Evolutionary conservation across 1,139 yeast genomes (phyloP), one percentile per base, ranked within the genome.

Genomic region (Citeromyces siamensis): DNA sequence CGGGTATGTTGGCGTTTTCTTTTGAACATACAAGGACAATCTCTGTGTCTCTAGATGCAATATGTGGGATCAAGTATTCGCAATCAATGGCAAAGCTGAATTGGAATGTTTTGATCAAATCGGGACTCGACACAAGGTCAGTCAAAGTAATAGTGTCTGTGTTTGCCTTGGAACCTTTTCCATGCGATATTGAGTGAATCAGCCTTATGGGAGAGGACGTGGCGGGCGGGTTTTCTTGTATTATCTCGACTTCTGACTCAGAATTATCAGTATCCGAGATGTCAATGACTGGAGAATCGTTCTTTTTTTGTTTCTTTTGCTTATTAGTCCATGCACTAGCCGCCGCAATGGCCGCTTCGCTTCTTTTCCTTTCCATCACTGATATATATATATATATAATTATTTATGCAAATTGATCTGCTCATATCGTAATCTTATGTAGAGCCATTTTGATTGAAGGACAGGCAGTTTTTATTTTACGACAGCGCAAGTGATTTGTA

Each of bases 21-120:
- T 26, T 14, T 6, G 31, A 26, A 17, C 31, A 26, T 17, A 26
- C 31, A 6, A 26, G 31, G 16, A 26, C 31, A n/a, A 26, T 12
- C 8, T 26, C 17, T 5, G 8, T 9, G 31, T 6, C 16, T 26
- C 16, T 26, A 3, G 35, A 32, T n/a, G 61, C 60, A 12, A 69
- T 43, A 37, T 58, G 59, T 3, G 55, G 46, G 2, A 62, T 43
- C 19, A 70, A 52, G 33, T 66, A 57, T 8, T 56, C 59, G 34
- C 64, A 48, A 37, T 70, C 73, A 4, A 71, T 60, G 37, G 55
- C 48, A 50, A 69, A 68, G 44, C 71, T 71, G 51, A 71, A 71
- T 40, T 71, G 77, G 44, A 51, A 69, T 0, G 75, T 61, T 38
- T 59, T 58, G 2, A 37, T 35, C 14, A 71, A 46, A 10, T 53